Evolutionary conservation across 352 stramenopile species (phyloP).

Genomic region (Phytophthora multivora): DNA sequence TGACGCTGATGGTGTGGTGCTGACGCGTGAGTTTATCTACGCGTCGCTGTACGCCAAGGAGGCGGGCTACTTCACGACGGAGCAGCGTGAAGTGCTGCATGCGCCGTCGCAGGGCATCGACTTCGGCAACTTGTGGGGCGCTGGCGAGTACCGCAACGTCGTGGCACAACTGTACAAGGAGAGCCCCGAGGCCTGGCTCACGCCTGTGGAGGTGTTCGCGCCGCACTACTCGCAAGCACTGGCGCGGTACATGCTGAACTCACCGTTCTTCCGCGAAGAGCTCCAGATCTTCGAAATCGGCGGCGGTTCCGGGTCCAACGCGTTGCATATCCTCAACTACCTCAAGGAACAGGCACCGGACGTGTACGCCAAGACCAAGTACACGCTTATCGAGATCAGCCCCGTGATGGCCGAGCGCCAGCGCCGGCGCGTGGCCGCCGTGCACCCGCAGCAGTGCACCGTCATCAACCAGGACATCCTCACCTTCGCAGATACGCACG

Average conservation of each 20-base stretch:
- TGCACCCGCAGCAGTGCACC: conserved; percentile 67
- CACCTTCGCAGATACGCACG: conserved; percentile 68
- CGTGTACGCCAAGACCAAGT: conserved; percentile 83
- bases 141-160: conserved; percentile 68
- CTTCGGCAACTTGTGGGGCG: conserved; percentile 81
- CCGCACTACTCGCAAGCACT: conserved; percentile 89
- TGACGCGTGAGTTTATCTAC: conserved; percentile 88
- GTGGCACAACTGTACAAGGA: conserved; percentile 73
- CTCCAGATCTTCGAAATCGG: conserved; percentile 89
- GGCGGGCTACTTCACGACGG: conserved; percentile 83
- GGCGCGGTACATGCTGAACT: conserved; percentile 88
- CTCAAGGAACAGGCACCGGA: conserved; percentile 70
- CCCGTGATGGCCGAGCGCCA: conserved; percentile 86
- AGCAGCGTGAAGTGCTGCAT: conserved; percentile 76
- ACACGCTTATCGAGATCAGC: conserved; percentile 92
- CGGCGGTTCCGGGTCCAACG: conserved; percentile 88
- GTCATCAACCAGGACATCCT: conserved; percentile 87
- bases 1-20: conserved; percentile 23
- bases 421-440: conserved; percentile 52
- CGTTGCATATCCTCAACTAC: conserved; percentile 90
- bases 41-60: conserved; percentile 79
- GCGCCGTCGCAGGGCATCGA: conserved; percentile 61
- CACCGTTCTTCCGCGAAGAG: conserved; percentile 54
- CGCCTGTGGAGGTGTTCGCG: conserved; percentile 89
- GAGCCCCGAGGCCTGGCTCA: conserved; percentile 86